Evolutionary conservation across 495 filamentous ascomycete species (phyloP), one percentile per base, ranked within the genome.

Genomic region (Penicillium cataractarum): DNA sequence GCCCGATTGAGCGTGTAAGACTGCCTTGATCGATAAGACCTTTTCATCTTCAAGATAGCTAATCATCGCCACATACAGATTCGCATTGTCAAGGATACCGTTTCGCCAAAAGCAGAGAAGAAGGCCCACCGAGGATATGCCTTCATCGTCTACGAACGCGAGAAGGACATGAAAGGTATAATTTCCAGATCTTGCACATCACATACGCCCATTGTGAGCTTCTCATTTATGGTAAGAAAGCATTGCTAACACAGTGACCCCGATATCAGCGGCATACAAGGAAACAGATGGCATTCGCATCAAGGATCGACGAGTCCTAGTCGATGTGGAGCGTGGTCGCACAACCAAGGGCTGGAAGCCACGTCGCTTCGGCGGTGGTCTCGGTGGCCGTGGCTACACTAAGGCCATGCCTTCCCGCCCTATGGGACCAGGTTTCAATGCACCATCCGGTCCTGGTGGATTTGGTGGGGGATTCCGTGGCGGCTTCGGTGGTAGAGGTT

Each of bases 91-190:
- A 84, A 80, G 62, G 72, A 81, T 64, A 83, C 87, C 58, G 81
- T 89, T 57, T 88, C 88, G 57, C 83, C 85, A 4, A 93, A 91
- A 66, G 88, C 88, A 71, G 86, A 87, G 57, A 93, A 92, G 73
- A 97, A 96, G 77, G 83, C 87, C 48, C 89, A 95, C 73, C 85
- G 87, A 66, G 95, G 95, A 63, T 99, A 99, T 79, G 95, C 92
- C 61, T 99, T 99, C 74, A 89, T 99, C 67, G 93, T 97, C 51
- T 99, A 93, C 74, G 94, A 98, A 78, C 88, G 92, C 70, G 95
- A 98, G 76, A 93, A 94, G 78, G 95, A 99, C 72, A 97, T 99
- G 96, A 97, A 96, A 89, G 94, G 95, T 97, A 97, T 83, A 78
- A 60, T 58, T 53, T 53, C 60, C 56, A 55, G 39, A 63, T 55